Conservation (phyloP, 495 filamentous ascomycete species). For the Glutinoglossum americanum region DNA sequence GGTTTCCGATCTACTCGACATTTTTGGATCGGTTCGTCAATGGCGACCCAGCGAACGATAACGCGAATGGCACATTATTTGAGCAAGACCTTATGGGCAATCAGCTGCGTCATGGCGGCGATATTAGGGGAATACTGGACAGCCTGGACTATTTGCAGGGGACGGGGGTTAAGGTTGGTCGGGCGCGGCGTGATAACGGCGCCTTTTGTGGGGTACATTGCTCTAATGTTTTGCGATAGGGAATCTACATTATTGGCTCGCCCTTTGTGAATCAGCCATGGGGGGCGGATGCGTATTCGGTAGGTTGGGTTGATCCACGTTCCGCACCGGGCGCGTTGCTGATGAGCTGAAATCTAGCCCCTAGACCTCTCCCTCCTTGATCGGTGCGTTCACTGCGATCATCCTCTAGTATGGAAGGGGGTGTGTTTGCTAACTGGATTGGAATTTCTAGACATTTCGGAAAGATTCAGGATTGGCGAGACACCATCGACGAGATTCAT, state of each 20-base stretch:
- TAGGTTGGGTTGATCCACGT: not conserved
- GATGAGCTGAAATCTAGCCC: constrained; percentile 19
- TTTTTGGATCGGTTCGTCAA: constrained; percentile 22
- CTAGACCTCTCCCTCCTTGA: constrained; percentile 51
- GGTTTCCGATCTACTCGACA: constrained; percentile 22
- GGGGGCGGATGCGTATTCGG: constrained; percentile 38
- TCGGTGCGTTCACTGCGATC: constrained; percentile 10
- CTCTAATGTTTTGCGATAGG: constrained; percentile 15
- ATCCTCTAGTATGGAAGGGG: too few species aligned
- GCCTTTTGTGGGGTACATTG: not conserved
- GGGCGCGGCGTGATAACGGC: not conserved
- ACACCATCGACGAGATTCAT: constrained; percentile 42
- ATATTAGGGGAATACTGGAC: constrained; percentile 39
- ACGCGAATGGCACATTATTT: constrained; percentile 32
- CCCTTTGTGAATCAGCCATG: constrained; percentile 53
- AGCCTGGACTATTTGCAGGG: constrained; percentile 55
- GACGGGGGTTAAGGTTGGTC: constrained; percentile 45
- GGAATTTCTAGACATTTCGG: constrained; percentile 28
- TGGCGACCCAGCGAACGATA: constrained; percentile 21
- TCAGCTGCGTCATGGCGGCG: constrained; percentile 56
- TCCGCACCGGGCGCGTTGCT: not conserved
- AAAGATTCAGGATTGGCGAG: constrained; percentile 38
- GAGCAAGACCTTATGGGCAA: constrained; percentile 48
- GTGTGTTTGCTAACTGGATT: not conserved
- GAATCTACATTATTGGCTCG: constrained; percentile 46